Percentiles rank a stretch among this genome's conserved stretches.
Conservation (phyloP, 2,329 filamentous ascomycete species). For the Ceratocystis albifundus region DNA sequence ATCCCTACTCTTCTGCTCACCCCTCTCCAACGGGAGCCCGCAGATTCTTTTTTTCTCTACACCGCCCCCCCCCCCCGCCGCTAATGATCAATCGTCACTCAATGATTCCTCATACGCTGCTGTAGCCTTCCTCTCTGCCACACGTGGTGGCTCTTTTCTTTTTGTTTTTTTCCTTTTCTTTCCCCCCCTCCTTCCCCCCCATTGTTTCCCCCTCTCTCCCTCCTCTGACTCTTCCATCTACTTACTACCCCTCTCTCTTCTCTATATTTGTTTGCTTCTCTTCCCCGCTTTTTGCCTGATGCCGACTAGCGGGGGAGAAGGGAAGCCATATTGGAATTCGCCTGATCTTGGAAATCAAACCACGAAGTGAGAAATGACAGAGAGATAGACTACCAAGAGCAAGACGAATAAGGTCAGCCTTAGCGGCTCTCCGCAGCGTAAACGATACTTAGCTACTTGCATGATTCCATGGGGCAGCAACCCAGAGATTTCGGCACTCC, state of each 20-base stretch:
- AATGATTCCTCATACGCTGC: neutral
- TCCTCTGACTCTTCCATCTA: neutral
- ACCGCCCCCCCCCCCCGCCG: neutral
- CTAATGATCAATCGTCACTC: neutral
- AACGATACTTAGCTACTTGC: neutral
- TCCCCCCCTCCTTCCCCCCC: too few species aligned
- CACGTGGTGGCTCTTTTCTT: neutral
- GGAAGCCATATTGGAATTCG: neutral
- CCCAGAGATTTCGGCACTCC: neutral
- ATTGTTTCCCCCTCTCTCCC: too few species aligned
- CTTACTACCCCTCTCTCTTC: neutral
- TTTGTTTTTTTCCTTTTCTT: too few species aligned
- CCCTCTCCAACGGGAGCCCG: conserved; percentile 6
- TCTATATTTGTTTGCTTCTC: neutral
- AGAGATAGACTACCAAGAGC: neutral
- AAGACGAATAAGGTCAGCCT: conserved; percentile 4
- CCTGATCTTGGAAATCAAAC: neutral
- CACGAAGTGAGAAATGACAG: too few species aligned
- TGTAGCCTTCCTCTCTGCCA: conserved; percentile 2
- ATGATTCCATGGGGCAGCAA: neutral
- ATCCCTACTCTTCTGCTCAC: neutral
- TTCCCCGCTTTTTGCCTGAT: neutral
- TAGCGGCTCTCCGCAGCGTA: conserved; percentile 7
- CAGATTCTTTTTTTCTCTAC: neutral
- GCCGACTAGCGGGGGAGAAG: neutral